Evolutionary conservation across 192 early-diverging fungal genomes (phyloP).

Genomic region (Mortierella antarctica): DNA sequence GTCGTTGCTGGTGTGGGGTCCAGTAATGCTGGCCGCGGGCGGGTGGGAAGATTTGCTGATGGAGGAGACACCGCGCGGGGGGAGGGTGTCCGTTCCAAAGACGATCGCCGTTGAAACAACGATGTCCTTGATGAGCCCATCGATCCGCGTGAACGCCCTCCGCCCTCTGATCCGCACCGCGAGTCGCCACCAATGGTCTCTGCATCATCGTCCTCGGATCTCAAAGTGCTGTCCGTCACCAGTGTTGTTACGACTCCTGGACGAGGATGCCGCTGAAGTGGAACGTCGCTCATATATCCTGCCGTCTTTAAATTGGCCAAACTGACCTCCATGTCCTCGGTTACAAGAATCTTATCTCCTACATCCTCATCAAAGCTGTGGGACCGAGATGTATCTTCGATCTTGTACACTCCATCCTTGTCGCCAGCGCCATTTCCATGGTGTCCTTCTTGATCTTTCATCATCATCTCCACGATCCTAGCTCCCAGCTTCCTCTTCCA

Average conservation of each 20-base stretch:
- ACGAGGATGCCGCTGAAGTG: constrained; percentile 15
- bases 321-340: constrained; percentile 16
- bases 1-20: too few species aligned
- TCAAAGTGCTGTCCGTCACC: background rate
- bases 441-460: constrained; percentile 4
- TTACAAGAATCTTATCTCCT: constrained; percentile 23
- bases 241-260: constrained; percentile 6
- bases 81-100: too few species aligned
- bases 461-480: constrained; percentile 14
- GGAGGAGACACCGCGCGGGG: too few species aligned
- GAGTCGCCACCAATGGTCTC: too few species aligned
- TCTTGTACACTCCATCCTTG: constrained; percentile 11
- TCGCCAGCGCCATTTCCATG: background rate
- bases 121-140: too few species aligned
- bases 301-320: background rate
- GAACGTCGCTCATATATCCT: constrained; percentile 16
- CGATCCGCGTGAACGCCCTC: too few species aligned
- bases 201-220: too few species aligned
- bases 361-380: constrained; percentile 2
- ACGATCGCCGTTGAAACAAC: too few species aligned
- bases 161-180: too few species aligned
- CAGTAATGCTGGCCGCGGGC: too few species aligned
- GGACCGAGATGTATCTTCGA: constrained; percentile 7
- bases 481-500: constrained; percentile 6
- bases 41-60: too few species aligned